phyloP scores from a whole-genome alignment of 108 stramenopile genomes.

The Skeletonema marinoi region DNA sequence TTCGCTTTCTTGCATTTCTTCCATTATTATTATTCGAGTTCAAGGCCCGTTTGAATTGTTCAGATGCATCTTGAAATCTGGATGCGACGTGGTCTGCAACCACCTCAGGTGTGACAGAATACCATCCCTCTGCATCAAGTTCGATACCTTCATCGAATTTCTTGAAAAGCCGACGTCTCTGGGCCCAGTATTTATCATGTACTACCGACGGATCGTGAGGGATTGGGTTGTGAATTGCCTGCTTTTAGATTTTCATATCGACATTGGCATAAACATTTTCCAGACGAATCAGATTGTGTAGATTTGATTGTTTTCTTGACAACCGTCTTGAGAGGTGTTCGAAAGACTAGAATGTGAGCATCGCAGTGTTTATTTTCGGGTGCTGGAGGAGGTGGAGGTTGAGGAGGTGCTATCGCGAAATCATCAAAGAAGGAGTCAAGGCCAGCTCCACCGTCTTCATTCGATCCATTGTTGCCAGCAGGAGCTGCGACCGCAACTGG shows the following conservation, averaged over 20 bases:
- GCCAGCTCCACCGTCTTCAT: conserved; percentile 15
- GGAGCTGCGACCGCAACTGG: neutral
- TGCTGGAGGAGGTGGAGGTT: neutral
- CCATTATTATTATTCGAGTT: neutral
- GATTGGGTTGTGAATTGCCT: conserved; percentile 49
- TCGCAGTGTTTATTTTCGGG: conserved; percentile 12
- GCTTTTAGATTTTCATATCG: conserved; percentile 25
- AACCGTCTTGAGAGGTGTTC: conserved; percentile 48
- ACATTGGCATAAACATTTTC: conserved; percentile 40
- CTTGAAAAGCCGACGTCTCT: conserved; percentile 91
- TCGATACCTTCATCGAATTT: conserved; percentile 88
- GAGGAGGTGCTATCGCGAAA: conserved; percentile 23
- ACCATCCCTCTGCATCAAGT: conserved; percentile 96
- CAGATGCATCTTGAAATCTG: conserved; percentile 49
- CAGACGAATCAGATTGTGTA: neutral
- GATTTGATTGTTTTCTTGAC: conserved; percentile 24
- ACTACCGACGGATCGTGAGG: conserved; percentile 73
- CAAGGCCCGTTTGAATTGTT: conserved; percentile 9
- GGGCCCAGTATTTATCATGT: conserved; percentile 95
- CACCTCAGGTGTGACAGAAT: conserved; percentile 94
- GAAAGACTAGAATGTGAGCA: conserved; percentile 14
- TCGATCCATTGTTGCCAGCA: neutral
- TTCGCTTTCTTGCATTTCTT: neutral
- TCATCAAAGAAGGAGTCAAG: conserved; percentile 53
- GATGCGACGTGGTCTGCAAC: conserved; percentile 91